These are phyloP conservation scores for Babesia bovis DNA, from an alignment of 169 alveolate species.

Conservation along the genomic window DNA sequence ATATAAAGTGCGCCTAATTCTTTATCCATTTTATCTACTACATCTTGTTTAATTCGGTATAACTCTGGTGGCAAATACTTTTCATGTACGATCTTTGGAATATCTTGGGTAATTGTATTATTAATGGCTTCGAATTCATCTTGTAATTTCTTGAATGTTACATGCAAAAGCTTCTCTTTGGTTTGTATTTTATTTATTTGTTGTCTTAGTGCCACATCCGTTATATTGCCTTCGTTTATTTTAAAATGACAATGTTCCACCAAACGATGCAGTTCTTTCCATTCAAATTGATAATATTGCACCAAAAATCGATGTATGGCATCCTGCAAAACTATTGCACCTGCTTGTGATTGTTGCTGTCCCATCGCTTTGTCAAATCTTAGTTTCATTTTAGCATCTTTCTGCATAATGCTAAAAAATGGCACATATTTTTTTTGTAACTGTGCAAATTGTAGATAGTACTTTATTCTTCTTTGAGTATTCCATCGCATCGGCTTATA, in stretches of 20 bases:
- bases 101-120: background rate
- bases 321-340: background rate
- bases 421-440: too few species aligned
- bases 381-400: background rate
- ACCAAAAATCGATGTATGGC: background rate
- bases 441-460: too few species aligned
- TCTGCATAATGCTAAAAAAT: background rate
- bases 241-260: background rate
- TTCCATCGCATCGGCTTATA: background rate
- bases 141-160: background rate
- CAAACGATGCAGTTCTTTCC: background rate
- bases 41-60: too few species aligned
- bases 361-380: background rate
- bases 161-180: background rate
- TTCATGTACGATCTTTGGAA: background rate
- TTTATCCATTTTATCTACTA: too few species aligned
- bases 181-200: background rate
- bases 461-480: too few species aligned
- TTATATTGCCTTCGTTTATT: background rate
- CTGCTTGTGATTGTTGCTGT: background rate
- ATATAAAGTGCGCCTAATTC: too few species aligned
- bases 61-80: too few species aligned
- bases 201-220: background rate
- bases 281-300: background rate
- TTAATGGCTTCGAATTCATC: background rate